Conservation (phyloP, 768 basidiomycete genomes). For the Agaricus subrufescens region DNA sequence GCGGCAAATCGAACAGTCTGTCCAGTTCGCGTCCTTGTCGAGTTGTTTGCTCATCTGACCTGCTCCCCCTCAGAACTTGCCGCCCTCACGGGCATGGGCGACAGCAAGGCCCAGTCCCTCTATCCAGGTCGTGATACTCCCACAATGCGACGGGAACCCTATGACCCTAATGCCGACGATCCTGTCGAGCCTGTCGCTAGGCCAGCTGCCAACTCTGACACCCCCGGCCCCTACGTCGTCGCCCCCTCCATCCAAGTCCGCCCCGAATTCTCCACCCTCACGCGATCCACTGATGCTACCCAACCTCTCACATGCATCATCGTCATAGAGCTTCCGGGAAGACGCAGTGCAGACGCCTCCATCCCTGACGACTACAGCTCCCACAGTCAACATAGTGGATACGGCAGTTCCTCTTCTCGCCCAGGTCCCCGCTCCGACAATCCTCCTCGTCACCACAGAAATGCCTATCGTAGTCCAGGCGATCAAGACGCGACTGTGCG, state of each 20-base stretch:
- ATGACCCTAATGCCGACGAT: conserved; percentile 83
- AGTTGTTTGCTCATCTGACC: conserved; percentile 1
- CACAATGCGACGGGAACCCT: conserved; percentile 40
- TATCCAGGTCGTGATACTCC: conserved; percentile 72
- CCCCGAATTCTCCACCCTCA: conserved; percentile 83
- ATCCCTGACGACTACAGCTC: conserved; percentile 41
- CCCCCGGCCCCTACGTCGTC: conserved; percentile 65
- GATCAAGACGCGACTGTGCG: conserved; percentile 2
- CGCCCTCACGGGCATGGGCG: conserved; percentile 86
- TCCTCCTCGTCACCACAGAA: conserved; percentile 18
- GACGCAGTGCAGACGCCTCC: conserved; percentile 51
- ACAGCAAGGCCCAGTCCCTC: conserved; percentile 45
- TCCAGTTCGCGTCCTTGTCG: conserved; percentile 4
- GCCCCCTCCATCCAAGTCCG: conserved; percentile 92
- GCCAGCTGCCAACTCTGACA: conserved; percentile 43
- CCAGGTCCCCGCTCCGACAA: conserved; percentile 34
- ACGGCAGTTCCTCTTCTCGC: conserved; percentile 25
- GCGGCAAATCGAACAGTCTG: conserved; percentile 86
- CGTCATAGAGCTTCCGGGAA: conserved; percentile 85
- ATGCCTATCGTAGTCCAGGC: conserved; percentile 7
- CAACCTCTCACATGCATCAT: conserved; percentile 94
- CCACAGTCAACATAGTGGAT: conserved; percentile 20
- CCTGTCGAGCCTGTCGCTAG: conserved; percentile 61
- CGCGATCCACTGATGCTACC: conserved; percentile 60
- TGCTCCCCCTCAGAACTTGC: conserved; percentile 67